phyloP scores from a whole-genome alignment of 768 basidiomycete species.

The Ramaria rubella region DNA sequence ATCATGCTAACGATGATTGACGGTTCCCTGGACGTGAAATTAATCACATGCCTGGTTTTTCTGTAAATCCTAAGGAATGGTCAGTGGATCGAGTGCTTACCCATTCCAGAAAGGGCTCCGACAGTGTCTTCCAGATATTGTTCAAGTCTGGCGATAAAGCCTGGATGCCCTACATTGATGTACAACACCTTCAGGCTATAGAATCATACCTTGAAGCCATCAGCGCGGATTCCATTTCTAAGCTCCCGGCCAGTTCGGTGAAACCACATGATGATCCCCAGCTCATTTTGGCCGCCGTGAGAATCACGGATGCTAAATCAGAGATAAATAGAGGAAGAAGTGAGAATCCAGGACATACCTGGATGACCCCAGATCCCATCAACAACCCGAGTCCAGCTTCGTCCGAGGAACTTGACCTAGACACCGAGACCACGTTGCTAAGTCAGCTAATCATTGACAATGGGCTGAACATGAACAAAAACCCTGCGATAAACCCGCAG shows the following conservation, averaged over 20 bases:
- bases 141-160: conserved; percentile 30
- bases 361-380: too few relatives aligned
- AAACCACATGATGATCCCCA: background rate
- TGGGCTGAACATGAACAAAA: too few relatives aligned
- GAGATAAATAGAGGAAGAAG: too few relatives aligned
- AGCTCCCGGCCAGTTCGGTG: background rate
- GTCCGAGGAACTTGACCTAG: too few relatives aligned
- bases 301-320: too few relatives aligned
- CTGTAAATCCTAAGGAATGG: conserved; percentile 14
- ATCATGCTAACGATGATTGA: conserved; percentile 24
- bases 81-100: conserved; percentile 10
- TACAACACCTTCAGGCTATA: conserved; percentile 19
- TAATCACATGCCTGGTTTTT: conserved; percentile 16
- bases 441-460: too few relatives aligned
- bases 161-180: conserved; percentile 27
- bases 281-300: too few relatives aligned
- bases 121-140: conserved; percentile 26
- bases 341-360: too few relatives aligned
- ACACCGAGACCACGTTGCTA: too few relatives aligned
- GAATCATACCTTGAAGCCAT: conserved; percentile 25
- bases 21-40: conserved; percentile 19
- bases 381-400: too few relatives aligned
- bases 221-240: conserved; percentile 14
- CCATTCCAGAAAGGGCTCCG: conserved; percentile 21
- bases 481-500: too few relatives aligned